Evolutionary conservation across 2,329 filamentous ascomycete genomes (phyloP).

Genomic region (Alternaria arborescens): DNA sequence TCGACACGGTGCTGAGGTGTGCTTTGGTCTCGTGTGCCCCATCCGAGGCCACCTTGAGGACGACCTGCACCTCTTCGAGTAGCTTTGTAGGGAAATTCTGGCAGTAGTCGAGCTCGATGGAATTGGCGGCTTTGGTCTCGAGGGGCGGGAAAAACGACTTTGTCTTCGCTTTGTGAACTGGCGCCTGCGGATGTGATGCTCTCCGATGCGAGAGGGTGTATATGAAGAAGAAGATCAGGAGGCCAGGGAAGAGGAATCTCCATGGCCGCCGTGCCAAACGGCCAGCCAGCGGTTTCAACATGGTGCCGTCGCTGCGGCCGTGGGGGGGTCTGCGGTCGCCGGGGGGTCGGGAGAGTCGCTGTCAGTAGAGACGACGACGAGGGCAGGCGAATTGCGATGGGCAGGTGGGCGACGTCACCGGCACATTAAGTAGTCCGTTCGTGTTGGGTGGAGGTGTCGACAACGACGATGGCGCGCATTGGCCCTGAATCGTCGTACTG

Average conservation of each 20-base stretch:
- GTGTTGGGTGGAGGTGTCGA: conserved; percentile 14
- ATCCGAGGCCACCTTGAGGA: conserved; percentile 61
- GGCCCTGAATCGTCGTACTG: conserved; percentile 14
- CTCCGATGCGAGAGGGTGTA: conserved; percentile 41
- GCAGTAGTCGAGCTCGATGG: conserved; percentile 51
- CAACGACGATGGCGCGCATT: conserved; percentile 13
- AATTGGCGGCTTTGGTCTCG: conserved; percentile 37
- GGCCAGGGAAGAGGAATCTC: conserved; percentile 42
- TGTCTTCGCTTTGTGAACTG: conserved; percentile 41
- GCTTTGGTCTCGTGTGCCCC: conserved; percentile 55
- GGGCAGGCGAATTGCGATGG: conserved; percentile 5
- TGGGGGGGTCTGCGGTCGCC: conserved; percentile 9
- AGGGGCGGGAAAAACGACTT: conserved; percentile 51
- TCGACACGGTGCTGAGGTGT: conserved; percentile 63
- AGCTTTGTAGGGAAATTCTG: conserved; percentile 52
- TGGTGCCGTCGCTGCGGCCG: conserved; percentile 20
- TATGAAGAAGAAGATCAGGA: conserved; percentile 45
- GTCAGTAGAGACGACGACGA: conserved; percentile 3
- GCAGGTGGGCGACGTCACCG: conserved; percentile 18
- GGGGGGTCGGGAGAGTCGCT: conserved; percentile 1
- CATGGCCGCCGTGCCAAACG: conserved; percentile 42
- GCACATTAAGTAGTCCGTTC: conserved; percentile 21
- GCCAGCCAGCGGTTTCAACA: conserved; percentile 38
- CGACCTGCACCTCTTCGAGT: conserved; percentile 56
- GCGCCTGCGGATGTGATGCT: conserved; percentile 19